Base-by-base conservation (phyloP, 106 monocot species). In the Dactylorhiza incarnata region DNA sequence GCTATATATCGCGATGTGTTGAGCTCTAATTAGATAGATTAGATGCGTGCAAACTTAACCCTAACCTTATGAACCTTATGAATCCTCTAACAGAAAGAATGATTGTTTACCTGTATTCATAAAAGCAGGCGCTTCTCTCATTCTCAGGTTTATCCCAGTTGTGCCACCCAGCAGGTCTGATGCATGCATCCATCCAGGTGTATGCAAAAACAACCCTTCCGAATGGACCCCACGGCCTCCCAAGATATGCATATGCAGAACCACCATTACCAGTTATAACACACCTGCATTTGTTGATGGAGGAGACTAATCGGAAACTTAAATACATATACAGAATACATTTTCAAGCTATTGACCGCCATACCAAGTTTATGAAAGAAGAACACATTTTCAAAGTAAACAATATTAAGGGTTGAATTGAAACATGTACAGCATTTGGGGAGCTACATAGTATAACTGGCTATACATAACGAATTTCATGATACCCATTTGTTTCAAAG, bases 101-200 rank as follows among this genome's bases (percentile, higher is more conserved):
- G 37, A 37, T 37, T 37, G 2, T 37, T 65, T 87, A 97, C 96
- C 89, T 97, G 84, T 93, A 93, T 58, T 97, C 93, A 50, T 87
- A 97, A 63, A 97, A 97, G 44, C 93, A 97, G 23, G 91, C 85
- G 66, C 55, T 93, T 78, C 90, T 82, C 76, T 97, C 96, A 80
- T 97, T 97, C 78, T 93, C 91, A 12, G 74, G 24, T 72, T 87
- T 93, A 61, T 87, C 93, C 96, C 96, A 97, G 80, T 97, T 97
- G 67, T 93, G 78, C 96, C 96, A 97, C 29, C 96, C 93, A 54
- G 70, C 77, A 73, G 93, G 91, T 75, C 61, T 91, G 66, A 97
- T 84, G 84, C 91, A 93, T 3, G 76, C 70, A 82, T 91, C 96
- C 85, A 97, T 91, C 90, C 90, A 97, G n/a, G 93, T 83, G 73